Evolutionary conservation across 139 green algal species (phyloP), one percentile per base, ranked within the genome.

Genomic region (Coelastrella sp.): DNA sequence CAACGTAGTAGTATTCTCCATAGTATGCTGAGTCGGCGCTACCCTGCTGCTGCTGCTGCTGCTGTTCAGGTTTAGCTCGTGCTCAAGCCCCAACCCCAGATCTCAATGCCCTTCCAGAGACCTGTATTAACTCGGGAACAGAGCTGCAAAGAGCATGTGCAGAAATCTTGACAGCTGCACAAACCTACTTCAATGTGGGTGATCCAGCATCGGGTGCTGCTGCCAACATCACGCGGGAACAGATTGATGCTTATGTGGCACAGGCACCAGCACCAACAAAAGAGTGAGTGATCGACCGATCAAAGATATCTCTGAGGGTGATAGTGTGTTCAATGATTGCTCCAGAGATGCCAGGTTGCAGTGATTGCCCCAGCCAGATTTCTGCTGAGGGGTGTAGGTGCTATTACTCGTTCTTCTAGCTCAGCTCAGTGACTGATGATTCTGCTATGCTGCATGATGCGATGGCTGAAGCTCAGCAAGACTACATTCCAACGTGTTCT

Each of bases 161-260:
- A 23, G 71, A 60, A 19, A 63, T 41, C 41, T 40, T 79, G 38
- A 79, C 71, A 41, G 71, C 71, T 27, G 71, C 71, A 30, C 71
- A 79, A 30, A 63, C n/a, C 23, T 79, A 37, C 71, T 79, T 79
- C 41, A 62, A 62, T n/a, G 41, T 79, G 5, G 30, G 62, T 3
- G 13, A 69, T 5, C 62, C 62, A 40, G 62, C 62, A 40, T 8
- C 62, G 30, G 57, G 21, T 19, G 30, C 62, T 5, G 6, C 62
- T 21, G 6, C n/a, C 13, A 3, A 69, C 2, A 69, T 79, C 25
- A 79, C 71, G 5, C 40, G 62, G n/a, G n/a, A 79, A 37, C 71
- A 79, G 43, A 57, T 79, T 37, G 38, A 79, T 32, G 48, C 30
- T 23, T 79, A 62, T 30, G 41, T 79, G 2, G 19, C 9, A 19